Evolutionary conservation across 805 yeast species (phyloP).

Genomic region (Pichia manshurica): DNA sequence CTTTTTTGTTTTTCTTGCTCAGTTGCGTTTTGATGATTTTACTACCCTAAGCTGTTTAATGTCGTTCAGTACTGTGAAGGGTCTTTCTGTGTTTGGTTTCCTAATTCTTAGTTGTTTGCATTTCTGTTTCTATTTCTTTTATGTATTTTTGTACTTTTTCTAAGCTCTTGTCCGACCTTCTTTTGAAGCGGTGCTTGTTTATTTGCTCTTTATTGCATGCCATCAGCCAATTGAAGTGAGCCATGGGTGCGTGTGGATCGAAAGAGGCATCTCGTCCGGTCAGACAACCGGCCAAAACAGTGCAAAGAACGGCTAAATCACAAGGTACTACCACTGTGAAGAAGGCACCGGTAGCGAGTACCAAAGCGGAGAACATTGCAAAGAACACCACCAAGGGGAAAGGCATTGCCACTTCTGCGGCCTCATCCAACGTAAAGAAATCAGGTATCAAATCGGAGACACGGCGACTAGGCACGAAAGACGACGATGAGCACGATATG

Average conservation of each 20-base stretch:
- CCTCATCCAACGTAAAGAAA: not conserved
- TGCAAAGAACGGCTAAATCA: not conserved
- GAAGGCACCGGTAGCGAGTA: too few species aligned
- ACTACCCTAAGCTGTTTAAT: too few species aligned
- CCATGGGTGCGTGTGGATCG: conserved; percentile 26
- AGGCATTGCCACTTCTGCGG: not conserved
- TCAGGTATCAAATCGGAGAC: conserved; percentile 5
- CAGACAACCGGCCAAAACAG: not conserved
- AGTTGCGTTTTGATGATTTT: too few species aligned
- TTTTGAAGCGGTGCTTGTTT: not conserved
- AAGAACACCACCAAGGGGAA: not conserved
- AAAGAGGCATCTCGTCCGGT: conserved; percentile 17
- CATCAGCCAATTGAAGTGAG: not conserved
- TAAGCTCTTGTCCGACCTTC: not conserved
- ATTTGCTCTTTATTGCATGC: not conserved
- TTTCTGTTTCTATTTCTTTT: not conserved
- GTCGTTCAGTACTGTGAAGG: too few species aligned
- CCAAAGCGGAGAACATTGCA: too few species aligned
- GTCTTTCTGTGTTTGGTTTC: too few species aligned
- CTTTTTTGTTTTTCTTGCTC: not conserved
- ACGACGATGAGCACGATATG: not conserved
- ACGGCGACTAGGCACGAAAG: conserved; percentile 4
- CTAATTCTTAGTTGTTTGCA: too few species aligned
- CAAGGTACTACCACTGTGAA: too few species aligned
- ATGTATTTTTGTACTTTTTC: not conserved